phyloP scores from a whole-genome alignment of 495 filamentous ascomycete genomes.

The Podospora didyma region DNA sequence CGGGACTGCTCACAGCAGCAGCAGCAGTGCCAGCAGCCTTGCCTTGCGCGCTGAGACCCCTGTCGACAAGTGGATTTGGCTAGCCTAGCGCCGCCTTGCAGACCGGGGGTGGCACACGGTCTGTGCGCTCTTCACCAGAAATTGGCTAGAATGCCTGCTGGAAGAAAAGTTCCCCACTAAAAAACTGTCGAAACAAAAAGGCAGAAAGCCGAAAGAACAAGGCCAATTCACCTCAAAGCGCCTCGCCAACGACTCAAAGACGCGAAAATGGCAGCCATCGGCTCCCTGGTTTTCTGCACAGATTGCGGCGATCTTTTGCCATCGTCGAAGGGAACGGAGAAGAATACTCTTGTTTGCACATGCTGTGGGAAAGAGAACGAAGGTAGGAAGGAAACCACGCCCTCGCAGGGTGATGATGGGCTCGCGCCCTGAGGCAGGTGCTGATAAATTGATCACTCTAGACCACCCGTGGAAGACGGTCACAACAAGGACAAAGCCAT shows the following conservation, averaged over 20 bases:
- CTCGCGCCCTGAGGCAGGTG: not conserved
- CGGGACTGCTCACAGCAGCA: not conserved
- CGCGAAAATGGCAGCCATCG: conserved; percentile 73
- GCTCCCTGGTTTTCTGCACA: conserved; percentile 88
- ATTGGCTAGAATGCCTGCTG: not conserved
- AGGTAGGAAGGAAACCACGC: too few relatives aligned
- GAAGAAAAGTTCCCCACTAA: too few relatives aligned
- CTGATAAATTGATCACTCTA: conserved; percentile 24
- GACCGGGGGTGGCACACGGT: not conserved
- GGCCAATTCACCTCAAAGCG: not conserved
- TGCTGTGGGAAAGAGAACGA: conserved; percentile 80
- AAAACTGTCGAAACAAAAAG: not conserved
- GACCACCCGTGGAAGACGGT: conserved; percentile 77
- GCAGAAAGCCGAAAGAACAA: not conserved
- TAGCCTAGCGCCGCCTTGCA: not conserved
- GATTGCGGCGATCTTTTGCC: conserved; percentile 91
- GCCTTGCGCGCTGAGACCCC: not conserved
- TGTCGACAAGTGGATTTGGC: not conserved
- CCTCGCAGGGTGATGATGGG: not conserved
- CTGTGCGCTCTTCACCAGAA: not conserved
- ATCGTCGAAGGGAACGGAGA: conserved; percentile 65
- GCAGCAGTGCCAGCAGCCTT: conserved; percentile 1
- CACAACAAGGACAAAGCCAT: conserved; percentile 77
- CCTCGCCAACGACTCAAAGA: not conserved
- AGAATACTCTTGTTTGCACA: conserved; percentile 73